Base-by-base conservation (phyloP, 2,329 filamentous ascomycete genomes). In the Ramularia collo-cygni region DNA sequence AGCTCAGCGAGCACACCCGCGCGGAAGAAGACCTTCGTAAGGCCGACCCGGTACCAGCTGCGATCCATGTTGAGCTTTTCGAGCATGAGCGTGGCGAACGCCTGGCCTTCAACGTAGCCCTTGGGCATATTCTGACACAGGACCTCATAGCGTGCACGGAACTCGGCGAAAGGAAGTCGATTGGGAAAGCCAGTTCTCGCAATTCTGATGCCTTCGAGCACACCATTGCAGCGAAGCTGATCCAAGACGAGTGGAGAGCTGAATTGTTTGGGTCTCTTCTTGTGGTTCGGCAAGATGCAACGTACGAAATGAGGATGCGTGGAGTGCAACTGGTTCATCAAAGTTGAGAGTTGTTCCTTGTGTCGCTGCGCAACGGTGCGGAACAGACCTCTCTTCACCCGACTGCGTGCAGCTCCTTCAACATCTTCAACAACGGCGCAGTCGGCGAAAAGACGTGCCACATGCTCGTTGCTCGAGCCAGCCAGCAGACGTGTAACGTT, bases 271-370 rank as follows among this genome's bases (percentile, higher is more conserved):
- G 92, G 87, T 16, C 82, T 77, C 66, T 98, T 98, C 66, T 95
- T 95, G 70, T 98, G 92, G 59, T 98, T 98, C 3, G 92, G 93
- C 44, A 98, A 74, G 47, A 98, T 98, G 60, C 92, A 98, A 33
- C 92, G 85, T 19, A 98, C 92, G 60, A 98, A 98, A 64, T 98
- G 92, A 42, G 93, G 93, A 61, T 98, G 92, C 0, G 92, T 98
- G 0, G 85, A 93, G 62, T 98, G 85, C 12, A 98, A 76, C 57
- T 96, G 88, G 10, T 75, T 74, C 92, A 98, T 98, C 43, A 98
- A 69, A 46, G 81, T 93, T n/a, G 88, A 85, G n/a, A 98, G 75
- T 54, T 96, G 90, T 63, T 98, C 92, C 64, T 98, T 98, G 70
- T 98, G 92, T 55, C 88, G 77, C 61, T 98, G 92, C 4, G 92